Evolutionary conservation across 768 basidiomycete species (phyloP), one percentile per base, ranked within the genome.

Genomic region (Boletus pseudo-olivaceus): DNA sequence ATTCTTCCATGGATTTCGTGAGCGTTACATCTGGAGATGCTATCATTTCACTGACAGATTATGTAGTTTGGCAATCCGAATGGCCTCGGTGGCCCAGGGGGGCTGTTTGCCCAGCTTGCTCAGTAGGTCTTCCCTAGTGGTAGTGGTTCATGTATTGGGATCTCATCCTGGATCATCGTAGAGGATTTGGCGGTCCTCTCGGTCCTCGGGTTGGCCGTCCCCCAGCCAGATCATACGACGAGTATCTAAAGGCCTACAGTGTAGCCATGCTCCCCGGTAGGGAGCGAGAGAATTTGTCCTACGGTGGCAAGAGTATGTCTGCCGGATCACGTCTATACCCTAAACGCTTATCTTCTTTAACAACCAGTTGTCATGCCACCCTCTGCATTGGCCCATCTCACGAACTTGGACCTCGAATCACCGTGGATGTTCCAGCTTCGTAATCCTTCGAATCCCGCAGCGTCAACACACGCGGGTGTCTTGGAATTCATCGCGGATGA

Each of bases 401-500:
- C 93, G 0, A 80, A 81, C 37, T 81, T 98, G 46, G 95, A 99
- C 63, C 78, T 99, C 41, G 88, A 92, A 56, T 79, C 81, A 0
- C 97, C 97, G 0, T 97, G 95, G 95, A 93, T 90, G 78, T 99
- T 99, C 70, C 87, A 96, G 59, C 78, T 99, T 48, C 87, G 91
- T 46, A 98, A 98, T 72, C 96, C 97, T 1, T 47, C 74, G 63
- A 95, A 88, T 74, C 78, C 80, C 48, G 90, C 84, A 33, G 89
- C 82, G 50, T 94, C 82, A 20, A 98, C 97, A 1, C 93, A 99
- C 67, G 91, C 90, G 1, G 97, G 97, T 77, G 97, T 99, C 27
- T 82, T 99, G 29, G 97, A 99, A 68, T 99, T 99, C 73, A 98
- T 98, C 60, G 96, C 97, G 3, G 88, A 97, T 53, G 96, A 98